A percentile compares a stretch with the other conserved stretches of the same genome.
Evolutionary conservation across 2,329 filamentous ascomycete species (phyloP).

Genomic region (Myriosclerotinia curreyana): DNA sequence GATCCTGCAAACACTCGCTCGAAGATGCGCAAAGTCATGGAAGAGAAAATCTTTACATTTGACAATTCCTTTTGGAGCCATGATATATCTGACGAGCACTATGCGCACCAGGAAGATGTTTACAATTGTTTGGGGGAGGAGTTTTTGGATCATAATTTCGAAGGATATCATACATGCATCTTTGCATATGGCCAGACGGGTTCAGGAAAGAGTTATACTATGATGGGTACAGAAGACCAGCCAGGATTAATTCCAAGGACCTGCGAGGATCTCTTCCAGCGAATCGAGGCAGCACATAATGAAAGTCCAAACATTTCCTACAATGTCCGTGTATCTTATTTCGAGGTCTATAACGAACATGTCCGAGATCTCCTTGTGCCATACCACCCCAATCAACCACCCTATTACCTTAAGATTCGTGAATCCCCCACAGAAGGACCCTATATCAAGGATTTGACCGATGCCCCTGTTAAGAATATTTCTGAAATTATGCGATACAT

Average conservation of each 20-base stretch:
- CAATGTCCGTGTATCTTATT: conserved; percentile 96
- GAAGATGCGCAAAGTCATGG: conserved; percentile 69
- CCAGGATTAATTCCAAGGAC: conserved; percentile 92
- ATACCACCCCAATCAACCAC: conserved; percentile 63
- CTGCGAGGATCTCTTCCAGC: conserved; percentile 91
- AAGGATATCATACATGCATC: conserved; percentile 98
- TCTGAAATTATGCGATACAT: conserved; percentile 86
- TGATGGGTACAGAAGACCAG: conserved; percentile 85
- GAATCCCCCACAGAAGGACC: conserved; percentile 93
- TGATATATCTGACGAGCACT: conserved; percentile 72
- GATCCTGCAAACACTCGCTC: conserved; percentile 54
- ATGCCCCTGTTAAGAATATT: conserved; percentile 85
- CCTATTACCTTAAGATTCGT: conserved; percentile 93
- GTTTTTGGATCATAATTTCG: conserved; percentile 98
- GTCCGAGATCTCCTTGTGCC: conserved; percentile 90
- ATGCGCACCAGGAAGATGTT: conserved; percentile 87
- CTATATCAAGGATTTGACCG: conserved; percentile 94
- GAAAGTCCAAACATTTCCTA: conserved; percentile 91
- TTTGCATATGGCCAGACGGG: conserved; percentile 98
- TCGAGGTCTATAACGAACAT: conserved; percentile 99
- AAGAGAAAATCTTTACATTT: conserved; percentile 92
- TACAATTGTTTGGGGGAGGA: conserved; percentile 94
- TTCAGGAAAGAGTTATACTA: conserved; percentile 96
- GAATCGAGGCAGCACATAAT: conserved; percentile 71
- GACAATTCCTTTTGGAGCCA: conserved; percentile 99